Evolutionary conservation across 2,329 filamentous ascomycete genomes (phyloP).

Genomic region (Pseudophaeomoniella oleicola): DNA sequence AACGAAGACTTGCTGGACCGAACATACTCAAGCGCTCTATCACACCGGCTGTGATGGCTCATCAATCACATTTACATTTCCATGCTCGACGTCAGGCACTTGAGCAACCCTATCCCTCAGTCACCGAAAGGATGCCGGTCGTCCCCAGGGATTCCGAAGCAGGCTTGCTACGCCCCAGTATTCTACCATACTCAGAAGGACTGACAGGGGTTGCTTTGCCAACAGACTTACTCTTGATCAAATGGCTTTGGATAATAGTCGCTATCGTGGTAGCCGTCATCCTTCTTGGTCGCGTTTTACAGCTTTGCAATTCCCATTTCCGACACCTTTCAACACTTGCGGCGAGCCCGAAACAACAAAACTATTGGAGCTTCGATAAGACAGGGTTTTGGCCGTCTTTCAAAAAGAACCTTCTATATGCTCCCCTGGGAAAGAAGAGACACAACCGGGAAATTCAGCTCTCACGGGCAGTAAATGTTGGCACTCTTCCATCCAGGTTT

Average conservation of each 20-base stretch:
- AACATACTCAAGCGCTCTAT: too few species aligned
- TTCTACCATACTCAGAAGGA: slow-evolving; percentile 8
- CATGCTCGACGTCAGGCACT: not conserved
- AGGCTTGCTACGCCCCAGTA: not conserved
- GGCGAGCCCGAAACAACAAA: slow-evolving; percentile 22
- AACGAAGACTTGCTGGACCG: too few species aligned
- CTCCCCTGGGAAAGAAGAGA: slow-evolving; percentile 58
- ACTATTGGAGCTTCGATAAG: slow-evolving; percentile 29
- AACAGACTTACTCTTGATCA: slow-evolving; percentile 10
- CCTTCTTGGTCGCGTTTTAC: slow-evolving; percentile 24
- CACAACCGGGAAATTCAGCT: slow-evolving; percentile 64
- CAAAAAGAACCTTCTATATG: slow-evolving; percentile 35
- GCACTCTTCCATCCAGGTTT: slow-evolving; percentile 66
- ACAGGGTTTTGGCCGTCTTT: slow-evolving; percentile 24
- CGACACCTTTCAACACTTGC: slow-evolving; percentile 26
- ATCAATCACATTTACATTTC: not conserved
- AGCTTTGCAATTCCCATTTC: slow-evolving; percentile 28
- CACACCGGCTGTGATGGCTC: not conserved
- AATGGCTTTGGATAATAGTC: slow-evolving; percentile 20
- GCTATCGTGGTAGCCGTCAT: slow-evolving; percentile 20
- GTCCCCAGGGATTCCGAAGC: not conserved
- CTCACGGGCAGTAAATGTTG: slow-evolving; percentile 52
- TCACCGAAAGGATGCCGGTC: not conserved
- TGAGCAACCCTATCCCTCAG: not conserved
- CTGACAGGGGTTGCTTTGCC: slow-evolving; percentile 12